Evolutionary conservation across 1,284 basidiomycete genomes (phyloP), one percentile per base, ranked within the genome.

Genomic region (Ustilago crameri): DNA sequence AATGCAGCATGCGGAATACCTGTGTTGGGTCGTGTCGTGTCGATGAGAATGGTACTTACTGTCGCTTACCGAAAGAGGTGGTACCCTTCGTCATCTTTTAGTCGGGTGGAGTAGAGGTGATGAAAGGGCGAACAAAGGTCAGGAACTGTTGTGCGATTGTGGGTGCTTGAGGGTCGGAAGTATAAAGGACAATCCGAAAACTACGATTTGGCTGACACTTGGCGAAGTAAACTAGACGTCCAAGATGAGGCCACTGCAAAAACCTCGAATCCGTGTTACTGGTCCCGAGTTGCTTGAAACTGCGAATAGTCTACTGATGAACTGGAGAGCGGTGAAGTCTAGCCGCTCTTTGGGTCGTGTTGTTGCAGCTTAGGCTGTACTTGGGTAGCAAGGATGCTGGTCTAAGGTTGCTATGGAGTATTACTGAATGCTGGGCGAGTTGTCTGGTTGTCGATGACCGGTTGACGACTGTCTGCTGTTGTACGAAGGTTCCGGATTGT

Each of bases 1-100:
- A 56, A 93, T 95, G 90, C 96, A 95, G 82, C 92, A 90, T 34
- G 49, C n/a, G 17, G 24, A n/a, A 89, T 42, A 18, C 20, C 9
- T 12, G 15, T 26, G 49, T 43, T 9, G 43, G 9, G 26, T 24
- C 27, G n/a, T 20, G 32, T 23, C 18, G 42, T 20, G 12, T n/a
- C 7, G 30, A 30, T 30, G 30, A 30, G 12, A 30, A 30, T 44
- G 61, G 78, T 78, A 82, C 80, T 72, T 76, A 82, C 80, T 83
- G 81, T 65, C 80, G 75, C 80, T 81, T 81, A 82, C 81, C 81
- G 69, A 83, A 79, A 62, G 79, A 80, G 68, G 76, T 80, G 56
- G 81, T 83, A 81, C 81, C 81, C 80, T 83, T 77, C 67, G 76
- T 79, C 76, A 79, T 79, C 76, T 79, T 67, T 68, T 41, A 38